Percentiles rank a stretch among this genome's conserved stretches.
These are phyloP conservation scores for Hemileia vastatrix DNA, from an alignment of 1,284 basidiomycete species.

Conservation along the genomic window DNA sequence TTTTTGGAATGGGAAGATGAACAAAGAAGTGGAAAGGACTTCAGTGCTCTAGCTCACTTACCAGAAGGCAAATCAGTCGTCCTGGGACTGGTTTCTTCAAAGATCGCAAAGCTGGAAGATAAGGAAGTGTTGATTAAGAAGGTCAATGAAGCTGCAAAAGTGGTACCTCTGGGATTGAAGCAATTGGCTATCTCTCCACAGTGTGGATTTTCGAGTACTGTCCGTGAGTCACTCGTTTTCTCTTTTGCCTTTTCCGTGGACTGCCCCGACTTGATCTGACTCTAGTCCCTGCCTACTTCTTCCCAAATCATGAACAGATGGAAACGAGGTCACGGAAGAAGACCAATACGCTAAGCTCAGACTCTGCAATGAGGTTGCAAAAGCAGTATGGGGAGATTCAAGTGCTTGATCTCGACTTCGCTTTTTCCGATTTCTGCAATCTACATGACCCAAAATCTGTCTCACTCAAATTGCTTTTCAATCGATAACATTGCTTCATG, in stretches of 20 bases:
- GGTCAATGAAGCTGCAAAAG: conserved; percentile 57
- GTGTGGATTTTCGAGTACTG: conserved; percentile 63
- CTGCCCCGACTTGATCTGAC: not conserved
- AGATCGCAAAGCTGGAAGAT: conserved; percentile 59
- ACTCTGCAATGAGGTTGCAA: conserved; percentile 52
- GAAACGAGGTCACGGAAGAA: conserved; percentile 55
- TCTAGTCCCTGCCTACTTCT: too few species aligned
- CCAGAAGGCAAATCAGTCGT: conserved; percentile 61
- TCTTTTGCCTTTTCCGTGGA: not conserved
- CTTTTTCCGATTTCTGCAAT: too few species aligned
- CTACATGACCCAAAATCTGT: too few species aligned
- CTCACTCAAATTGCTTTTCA: too few species aligned
- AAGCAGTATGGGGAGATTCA: too few species aligned
- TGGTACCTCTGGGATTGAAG: conserved; percentile 52
- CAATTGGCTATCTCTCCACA: conserved; percentile 61
- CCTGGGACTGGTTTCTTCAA: conserved; percentile 64
- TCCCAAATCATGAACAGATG: too few species aligned
- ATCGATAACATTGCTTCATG: too few species aligned
- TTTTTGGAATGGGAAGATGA: conserved; percentile 68
- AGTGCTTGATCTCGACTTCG: too few species aligned
- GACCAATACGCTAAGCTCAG: conserved; percentile 51
- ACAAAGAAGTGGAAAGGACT: conserved; percentile 58
- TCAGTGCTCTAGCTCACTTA: conserved; percentile 52
- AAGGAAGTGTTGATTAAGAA: conserved; percentile 54
- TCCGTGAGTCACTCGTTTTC: too few species aligned